These are phyloP conservation scores for Desmodesmus armatus DNA, from an alignment of 139 green algal genomes.

Conservation along the genomic window DNA sequence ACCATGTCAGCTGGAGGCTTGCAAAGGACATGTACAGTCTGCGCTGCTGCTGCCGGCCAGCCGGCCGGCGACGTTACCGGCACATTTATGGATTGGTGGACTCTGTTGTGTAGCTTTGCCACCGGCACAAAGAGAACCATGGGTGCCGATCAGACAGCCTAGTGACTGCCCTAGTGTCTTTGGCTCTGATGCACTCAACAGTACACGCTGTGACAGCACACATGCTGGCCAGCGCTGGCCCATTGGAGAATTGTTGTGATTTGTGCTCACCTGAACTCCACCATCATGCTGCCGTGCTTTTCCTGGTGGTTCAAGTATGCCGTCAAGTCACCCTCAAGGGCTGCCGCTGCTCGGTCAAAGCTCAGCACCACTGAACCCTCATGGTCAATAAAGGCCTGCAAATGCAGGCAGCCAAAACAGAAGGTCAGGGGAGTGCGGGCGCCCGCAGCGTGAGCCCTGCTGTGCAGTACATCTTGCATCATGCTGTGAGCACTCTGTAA, in stretches of 20 bases:
- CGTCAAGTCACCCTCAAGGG: slow-evolving; percentile 14
- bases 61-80: neutral
- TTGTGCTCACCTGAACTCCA: slow-evolving; percentile 16
- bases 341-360: slow-evolving; percentile 3
- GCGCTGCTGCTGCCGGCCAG: neutral
- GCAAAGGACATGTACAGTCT: neutral
- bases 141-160: neutral
- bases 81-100: neutral
- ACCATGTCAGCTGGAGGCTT: neutral
- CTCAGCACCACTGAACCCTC: slow-evolving; percentile 29
- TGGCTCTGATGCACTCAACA: too few species aligned
- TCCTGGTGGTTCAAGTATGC: slow-evolving; percentile 33
- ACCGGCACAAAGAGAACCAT: too few species aligned
- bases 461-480: too few species aligned
- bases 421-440: too few species aligned
- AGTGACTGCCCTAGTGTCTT: neutral
- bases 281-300: neutral
- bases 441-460: too few species aligned
- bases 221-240: neutral
- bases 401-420: neutral
- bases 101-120: neutral
- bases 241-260: neutral
- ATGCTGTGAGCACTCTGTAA: too few species aligned
- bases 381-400: slow-evolving; percentile 19
- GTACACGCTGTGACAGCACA: neutral